Conservation (phyloP, 139 green algal species). For the Mesotaenium endlicherianum region DNA sequence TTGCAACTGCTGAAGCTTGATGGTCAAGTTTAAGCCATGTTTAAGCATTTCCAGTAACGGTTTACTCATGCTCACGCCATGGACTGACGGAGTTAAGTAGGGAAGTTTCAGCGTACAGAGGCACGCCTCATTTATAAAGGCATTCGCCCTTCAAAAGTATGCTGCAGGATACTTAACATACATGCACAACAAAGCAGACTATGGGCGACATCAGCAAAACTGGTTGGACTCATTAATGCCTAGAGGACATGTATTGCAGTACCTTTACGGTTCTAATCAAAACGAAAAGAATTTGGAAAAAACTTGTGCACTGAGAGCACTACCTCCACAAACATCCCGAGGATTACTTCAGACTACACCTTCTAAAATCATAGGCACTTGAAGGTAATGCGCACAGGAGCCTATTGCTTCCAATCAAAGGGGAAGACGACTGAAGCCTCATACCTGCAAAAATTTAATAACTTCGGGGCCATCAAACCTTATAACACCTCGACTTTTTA, state of each 20-base stretch:
- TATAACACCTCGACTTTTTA: slow-evolving; percentile 4
- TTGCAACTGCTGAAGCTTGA: not conserved
- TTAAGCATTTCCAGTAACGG: too few species aligned
- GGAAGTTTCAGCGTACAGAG: too few species aligned
- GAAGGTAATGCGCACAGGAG: not conserved
- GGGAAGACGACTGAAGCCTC: not conserved
- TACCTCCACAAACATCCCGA: not conserved
- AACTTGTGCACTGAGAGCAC: not conserved
- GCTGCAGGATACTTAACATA: too few species aligned
- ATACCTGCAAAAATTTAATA: slow-evolving; percentile 11
- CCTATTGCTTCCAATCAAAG: not conserved
- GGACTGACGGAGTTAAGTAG: too few species aligned
- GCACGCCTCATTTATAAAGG: too few species aligned
- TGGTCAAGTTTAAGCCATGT: too few species aligned
- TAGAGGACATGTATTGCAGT: not conserved
- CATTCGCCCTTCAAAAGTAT: too few species aligned
- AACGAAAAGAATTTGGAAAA: not conserved
- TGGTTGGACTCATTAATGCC: too few species aligned
- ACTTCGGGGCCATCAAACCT: not conserved
- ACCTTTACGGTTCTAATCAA: not conserved
- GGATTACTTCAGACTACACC: not conserved
- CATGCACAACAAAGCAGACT: too few species aligned
- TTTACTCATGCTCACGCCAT: too few species aligned
- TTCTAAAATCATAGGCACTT: not conserved
- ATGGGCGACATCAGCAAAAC: too few species aligned